These are phyloP conservation scores for Picea glauca DNA, from an alignment of 75 land plant genomes.

Conservation along the genomic window DNA sequence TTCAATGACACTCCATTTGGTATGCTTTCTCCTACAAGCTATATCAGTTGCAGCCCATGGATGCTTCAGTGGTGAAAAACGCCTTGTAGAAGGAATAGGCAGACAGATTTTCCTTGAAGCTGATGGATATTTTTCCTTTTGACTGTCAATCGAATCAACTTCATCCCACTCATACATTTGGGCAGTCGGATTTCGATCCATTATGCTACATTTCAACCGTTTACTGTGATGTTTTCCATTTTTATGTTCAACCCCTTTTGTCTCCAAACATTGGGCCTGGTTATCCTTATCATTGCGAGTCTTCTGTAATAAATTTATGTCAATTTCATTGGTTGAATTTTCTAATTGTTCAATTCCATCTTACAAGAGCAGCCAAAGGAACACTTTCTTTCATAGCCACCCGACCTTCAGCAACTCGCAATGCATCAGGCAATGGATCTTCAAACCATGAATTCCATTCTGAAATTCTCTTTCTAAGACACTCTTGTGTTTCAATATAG, in stretches of 20 bases:
- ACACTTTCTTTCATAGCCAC: background rate
- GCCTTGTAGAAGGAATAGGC: slow-evolving; percentile 10
- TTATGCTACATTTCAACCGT: background rate
- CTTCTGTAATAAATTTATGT: background rate
- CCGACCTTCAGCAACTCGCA: background rate
- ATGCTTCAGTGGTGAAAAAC: background rate
- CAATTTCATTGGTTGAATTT: background rate
- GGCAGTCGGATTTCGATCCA: slow-evolving; percentile 30
- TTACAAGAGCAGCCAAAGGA: background rate
- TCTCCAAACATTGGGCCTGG: background rate
- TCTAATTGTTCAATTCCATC: background rate
- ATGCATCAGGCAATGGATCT: slow-evolving; percentile 11
- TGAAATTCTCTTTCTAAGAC: background rate
- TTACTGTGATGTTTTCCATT: background rate
- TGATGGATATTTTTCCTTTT: slow-evolving; percentile 12
- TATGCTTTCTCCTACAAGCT: slow-evolving; percentile 20
- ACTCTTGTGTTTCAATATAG: background rate
- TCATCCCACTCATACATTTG: slow-evolving; percentile 25
- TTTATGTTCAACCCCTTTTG: background rate
- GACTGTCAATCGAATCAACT: slow-evolving; percentile 13
- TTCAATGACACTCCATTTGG: slow-evolving; percentile 32
- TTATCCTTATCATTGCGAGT: background rate
- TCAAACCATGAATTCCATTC: slow-evolving; percentile 7
- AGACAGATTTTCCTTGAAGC: slow-evolving; percentile 5
- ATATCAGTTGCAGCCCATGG: background rate